These are phyloP conservation scores for Hypseocharis bilobata DNA, from an alignment of 441 rosid species.

Conservation along the genomic window DNA sequence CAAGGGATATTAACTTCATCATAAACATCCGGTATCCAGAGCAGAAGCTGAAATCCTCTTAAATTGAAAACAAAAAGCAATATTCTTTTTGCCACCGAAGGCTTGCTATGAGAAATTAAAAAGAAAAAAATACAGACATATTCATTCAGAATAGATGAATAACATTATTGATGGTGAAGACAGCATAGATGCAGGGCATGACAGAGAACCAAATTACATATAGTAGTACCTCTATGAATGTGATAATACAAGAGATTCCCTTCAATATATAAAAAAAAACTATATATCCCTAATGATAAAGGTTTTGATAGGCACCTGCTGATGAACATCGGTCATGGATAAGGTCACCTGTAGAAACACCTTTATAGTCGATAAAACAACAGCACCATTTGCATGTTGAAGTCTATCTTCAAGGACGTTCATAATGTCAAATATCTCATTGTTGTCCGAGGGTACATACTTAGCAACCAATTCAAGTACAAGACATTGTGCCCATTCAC, in stretches of 20 bases:
- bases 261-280: conserved; percentile 1
- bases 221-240: conserved; percentile 1
- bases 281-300: not conserved
- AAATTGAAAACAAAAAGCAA: not conserved
- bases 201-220: not conserved
- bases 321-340: conserved; percentile 94
- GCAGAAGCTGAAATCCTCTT: not conserved
- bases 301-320: conserved; percentile 48
- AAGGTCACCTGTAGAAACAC: conserved; percentile 77
- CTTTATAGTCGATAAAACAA: conserved; percentile 80
- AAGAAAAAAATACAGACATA: not conserved
- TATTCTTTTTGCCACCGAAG: not conserved
- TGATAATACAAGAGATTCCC: conserved; percentile 3
- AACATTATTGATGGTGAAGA: not conserved
- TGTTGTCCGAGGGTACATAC: conserved; percentile 76
- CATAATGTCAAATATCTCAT: conserved; percentile 94
- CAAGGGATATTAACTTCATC: not conserved
- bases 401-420: conserved; percentile 98
- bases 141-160: not conserved
- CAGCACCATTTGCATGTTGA: conserved; percentile 99
- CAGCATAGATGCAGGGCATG: not conserved
- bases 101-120: not conserved
- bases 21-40: not conserved
- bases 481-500: conserved; percentile 94
- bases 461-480: conserved; percentile 84